phyloP scores from a whole-genome alignment of 2,329 filamentous ascomycete species.

The Dactylellina cionopaga region DNA sequence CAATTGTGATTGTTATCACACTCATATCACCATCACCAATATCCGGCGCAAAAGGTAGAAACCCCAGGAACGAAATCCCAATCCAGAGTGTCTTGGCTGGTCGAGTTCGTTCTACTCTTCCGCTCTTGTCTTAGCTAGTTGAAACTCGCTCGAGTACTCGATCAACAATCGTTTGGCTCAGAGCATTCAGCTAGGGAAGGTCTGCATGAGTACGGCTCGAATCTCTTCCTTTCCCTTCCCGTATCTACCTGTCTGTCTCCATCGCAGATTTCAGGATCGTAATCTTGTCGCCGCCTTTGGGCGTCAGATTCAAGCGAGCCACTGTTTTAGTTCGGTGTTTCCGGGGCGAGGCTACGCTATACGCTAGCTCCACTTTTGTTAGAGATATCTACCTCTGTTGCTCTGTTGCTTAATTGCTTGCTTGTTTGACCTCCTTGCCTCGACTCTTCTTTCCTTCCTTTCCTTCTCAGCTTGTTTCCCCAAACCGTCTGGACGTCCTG shows the following conservation, averaged over 20 bases:
- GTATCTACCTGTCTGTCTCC: neutral
- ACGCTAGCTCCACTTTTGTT: constrained; percentile 12
- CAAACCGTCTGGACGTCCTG: constrained; percentile 19
- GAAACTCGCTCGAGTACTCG: neutral
- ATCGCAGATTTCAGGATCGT: neutral
- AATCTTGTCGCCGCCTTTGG: constrained; percentile 34
- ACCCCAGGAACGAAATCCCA: neutral
- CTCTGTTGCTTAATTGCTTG: constrained; percentile 1
- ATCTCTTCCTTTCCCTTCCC: neutral
- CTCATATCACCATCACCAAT: constrained; percentile 1
- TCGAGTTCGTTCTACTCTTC: neutral
- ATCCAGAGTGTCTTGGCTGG: neutral
- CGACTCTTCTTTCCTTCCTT: constrained; percentile 12
- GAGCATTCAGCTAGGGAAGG: no score
- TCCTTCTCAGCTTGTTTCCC: constrained; percentile 28
- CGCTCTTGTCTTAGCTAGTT: neutral
- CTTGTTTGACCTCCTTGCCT: constrained; percentile 5
- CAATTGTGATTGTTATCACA: neutral
- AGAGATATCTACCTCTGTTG: neutral
- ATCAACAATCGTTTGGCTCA: no score
- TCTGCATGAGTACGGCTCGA: neutral
- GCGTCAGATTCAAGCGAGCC: constrained; percentile 38
- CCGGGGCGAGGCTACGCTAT: constrained; percentile 24
- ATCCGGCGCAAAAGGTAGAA: constrained; percentile 45
- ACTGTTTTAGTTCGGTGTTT: constrained; percentile 43